Base-by-base conservation (phyloP, 2,329 filamentous ascomycete species). In the Sarocladium oryzae region DNA sequence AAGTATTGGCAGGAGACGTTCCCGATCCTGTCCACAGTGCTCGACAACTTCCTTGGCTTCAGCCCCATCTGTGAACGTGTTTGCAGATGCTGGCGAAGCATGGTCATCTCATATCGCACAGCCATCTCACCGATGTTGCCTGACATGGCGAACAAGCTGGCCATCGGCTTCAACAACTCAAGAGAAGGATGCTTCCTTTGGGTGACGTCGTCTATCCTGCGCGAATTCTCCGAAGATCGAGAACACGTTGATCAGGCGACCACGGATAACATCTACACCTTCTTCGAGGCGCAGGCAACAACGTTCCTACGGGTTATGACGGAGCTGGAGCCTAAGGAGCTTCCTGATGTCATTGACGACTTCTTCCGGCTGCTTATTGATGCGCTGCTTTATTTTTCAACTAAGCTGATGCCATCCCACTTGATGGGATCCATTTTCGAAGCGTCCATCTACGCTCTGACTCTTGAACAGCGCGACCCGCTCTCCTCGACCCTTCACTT, bases 171-270 rank as follows among this genome's bases (percentile, higher is more conserved):
- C 65, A 79, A 86, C 51, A 78, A 81, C 16, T 96, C 92, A 10
- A 82, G 85, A 54, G 92, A 99, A 69, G 93, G 93, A 11, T 96
- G 92, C 66, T 99, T 99, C 77, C 76, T 99, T n/a, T 99, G 93
- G 93, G 92, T 93, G 1, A 96, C 92, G 2, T 88, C 91, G 57
- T 89, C 92, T 8, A 95, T 99, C 56, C 79, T 99, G 26, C 86
- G 93, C 53, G 93, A 99, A 66, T 99, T 97, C 64, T 93, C 89
- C 0, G 89, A 95, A 60, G 90, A 92, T 37, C 82, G 88, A 37
- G 90, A 96, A 59, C 82, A 88, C 54, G 88, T 97, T 18, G 86
- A 92, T 51, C 78, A 85, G 49, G 74, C 79, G n/a, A 95, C 89
- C 5, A 88, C 88, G 15, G 84, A 89, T 51, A 87, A 87, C 56